Evolutionary conservation across 2,329 filamentous ascomycete species (phyloP), one percentile per base, ranked within the genome.

Genomic region (Sarocladium strictum): DNA sequence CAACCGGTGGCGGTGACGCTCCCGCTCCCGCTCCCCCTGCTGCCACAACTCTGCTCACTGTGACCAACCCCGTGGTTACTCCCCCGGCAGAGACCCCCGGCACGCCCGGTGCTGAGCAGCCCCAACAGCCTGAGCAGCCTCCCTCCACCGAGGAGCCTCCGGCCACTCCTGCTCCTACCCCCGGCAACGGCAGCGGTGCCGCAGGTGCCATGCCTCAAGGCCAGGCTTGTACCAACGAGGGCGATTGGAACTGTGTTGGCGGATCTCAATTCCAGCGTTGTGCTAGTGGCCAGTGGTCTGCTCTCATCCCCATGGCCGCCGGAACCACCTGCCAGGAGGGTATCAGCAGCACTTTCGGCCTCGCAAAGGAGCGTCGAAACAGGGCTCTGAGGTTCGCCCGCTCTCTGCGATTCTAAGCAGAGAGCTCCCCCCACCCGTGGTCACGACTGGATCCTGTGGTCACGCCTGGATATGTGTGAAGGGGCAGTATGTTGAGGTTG

Each of bases 171-270:
- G 53, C 43, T 49, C 41, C 54, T 6, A 56, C 55, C 32, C 35
- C 53, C 33, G 54, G 54, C 17, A 35, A 19, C 50, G 32, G 32
- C 21, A 58, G 57, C 27, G 56, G 58, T 21, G 59, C 56, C 57
- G 63, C 59, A 24, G 67, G 70, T 38, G 62, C 61, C 54, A 63
- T 65, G 49, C 60, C 64, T 21, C 63, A 71, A 6, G 74, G 73
- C 29, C 67, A 73, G 14, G 54, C 73, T 19, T 85, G 83, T 69
- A 67, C 63, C 32, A 56, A 68, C 3, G 81, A 85, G 61, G 83
- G 83, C 19, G 60, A 66, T 15, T 86, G 79, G 79, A 79, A 81
- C 67, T 86, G 83, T 63, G 68, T 83, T 24, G 81, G 80, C 51
- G 35, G 35, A 2, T 68, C 66, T 23, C 71, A 75, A 51, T 86